phyloP scores from a whole-genome alignment of 2,329 filamentous ascomycete species.

The Aureobasidium zeae region DNA sequence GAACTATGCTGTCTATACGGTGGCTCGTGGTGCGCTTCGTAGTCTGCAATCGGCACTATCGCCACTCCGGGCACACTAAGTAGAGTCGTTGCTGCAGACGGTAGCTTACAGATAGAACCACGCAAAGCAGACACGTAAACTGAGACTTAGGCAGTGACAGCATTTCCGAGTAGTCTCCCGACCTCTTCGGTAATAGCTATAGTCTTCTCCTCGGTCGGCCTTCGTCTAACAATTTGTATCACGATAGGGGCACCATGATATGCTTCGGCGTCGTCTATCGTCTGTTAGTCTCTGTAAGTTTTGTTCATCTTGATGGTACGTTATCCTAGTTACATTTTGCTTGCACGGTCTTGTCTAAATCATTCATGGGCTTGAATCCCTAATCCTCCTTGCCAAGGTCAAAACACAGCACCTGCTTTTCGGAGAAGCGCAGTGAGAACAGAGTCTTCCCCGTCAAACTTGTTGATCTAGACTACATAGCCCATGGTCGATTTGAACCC shows the following conservation, averaged over 20 bases:
- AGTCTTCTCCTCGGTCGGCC: constrained; percentile 33
- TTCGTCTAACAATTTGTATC: constrained; percentile 31
- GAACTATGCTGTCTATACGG: too few species aligned
- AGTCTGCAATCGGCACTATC: too few species aligned
- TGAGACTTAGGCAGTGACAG: constrained; percentile 28
- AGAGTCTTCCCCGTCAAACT: constrained; percentile 48
- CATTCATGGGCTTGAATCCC: constrained; percentile 23
- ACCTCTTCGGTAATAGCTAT: constrained; percentile 29
- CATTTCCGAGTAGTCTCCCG: constrained; percentile 18
- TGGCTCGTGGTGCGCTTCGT: too few species aligned
- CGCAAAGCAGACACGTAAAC: too few species aligned
- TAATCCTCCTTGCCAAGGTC: constrained; percentile 23
- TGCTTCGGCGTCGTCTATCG: constrained; percentile 31
- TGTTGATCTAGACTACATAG: constrained; percentile 52
- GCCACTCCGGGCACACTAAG: too few species aligned
- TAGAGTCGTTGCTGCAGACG: too few species aligned
- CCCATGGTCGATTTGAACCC: constrained; percentile 47
- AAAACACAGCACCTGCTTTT: constrained; percentile 44
- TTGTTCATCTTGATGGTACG: not conserved
- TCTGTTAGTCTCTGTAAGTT: not conserved
- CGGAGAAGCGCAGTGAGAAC: constrained; percentile 50
- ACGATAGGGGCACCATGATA: constrained; percentile 33
- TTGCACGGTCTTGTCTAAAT: constrained; percentile 22
- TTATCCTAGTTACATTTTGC: constrained; percentile 15
- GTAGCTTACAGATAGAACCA: too few species aligned